Conservation (phyloP, 2,329 filamentous ascomycete genomes). For the Paraconiothyrium brasiliense region DNA sequence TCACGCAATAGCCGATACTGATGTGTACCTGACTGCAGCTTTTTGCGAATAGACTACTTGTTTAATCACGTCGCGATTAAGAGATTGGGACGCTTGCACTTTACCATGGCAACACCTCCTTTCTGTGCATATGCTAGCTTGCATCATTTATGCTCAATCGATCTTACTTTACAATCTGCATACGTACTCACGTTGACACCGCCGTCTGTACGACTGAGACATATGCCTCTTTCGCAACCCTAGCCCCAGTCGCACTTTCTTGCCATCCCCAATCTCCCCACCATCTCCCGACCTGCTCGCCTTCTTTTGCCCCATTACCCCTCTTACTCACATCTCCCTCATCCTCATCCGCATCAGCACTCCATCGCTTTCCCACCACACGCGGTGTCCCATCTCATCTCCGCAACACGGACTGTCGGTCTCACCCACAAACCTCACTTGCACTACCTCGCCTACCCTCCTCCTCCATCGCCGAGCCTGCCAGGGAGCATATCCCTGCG, state of each 20-base stretch:
- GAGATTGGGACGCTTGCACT: too few species aligned
- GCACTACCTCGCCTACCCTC: neutral
- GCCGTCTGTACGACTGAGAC: too few species aligned
- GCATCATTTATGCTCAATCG: neutral
- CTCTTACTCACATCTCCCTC: neutral
- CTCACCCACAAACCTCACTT: neutral
- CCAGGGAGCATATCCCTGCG: neutral
- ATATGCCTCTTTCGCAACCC: neutral
- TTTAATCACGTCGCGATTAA: too few species aligned
- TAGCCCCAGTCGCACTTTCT: neutral
- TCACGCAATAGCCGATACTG: neutral
- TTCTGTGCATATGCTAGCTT: neutral
- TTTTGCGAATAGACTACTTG: too few species aligned
- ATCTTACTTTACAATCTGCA: too few species aligned
- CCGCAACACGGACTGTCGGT: constrained; percentile 3
- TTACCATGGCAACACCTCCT: neutral
- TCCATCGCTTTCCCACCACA: neutral
- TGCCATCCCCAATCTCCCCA: neutral
- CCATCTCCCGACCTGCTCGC: neutral
- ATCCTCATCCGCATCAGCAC: neutral
- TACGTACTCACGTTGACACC: too few species aligned
- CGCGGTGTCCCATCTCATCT: neutral
- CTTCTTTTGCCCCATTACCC: neutral
- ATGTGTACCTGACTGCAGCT: neutral
- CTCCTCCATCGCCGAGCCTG: neutral